These are phyloP conservation scores for Inga oerstediana DNA, from an alignment of 306 rosid species.

Conservation along the genomic window DNA sequence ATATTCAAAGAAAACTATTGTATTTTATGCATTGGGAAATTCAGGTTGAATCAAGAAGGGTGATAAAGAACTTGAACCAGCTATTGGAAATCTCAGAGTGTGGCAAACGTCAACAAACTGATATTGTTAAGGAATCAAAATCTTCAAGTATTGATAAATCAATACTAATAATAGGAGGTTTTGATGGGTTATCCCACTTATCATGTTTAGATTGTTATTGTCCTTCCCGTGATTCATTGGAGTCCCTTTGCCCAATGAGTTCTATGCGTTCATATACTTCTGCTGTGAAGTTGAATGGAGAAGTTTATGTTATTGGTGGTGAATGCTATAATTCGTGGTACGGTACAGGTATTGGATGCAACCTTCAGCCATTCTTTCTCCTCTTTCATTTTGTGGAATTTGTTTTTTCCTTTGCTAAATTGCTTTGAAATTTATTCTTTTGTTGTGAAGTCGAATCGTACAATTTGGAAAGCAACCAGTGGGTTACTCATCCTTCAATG, in stretches of 20 bases:
- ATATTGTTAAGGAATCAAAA: conserved; percentile 2
- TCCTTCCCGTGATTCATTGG: conserved; percentile 39
- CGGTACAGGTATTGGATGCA: conserved; percentile 43
- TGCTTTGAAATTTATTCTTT: conserved; percentile 12
- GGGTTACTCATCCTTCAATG: conserved; percentile 9
- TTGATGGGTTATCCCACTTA: conserved; percentile 39
- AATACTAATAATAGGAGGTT: conserved; percentile 48
- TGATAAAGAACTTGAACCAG: conserved; percentile 40
- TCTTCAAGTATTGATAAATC: conserved; percentile 33
- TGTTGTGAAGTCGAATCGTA: conserved; percentile 52
- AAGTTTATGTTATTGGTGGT: conserved; percentile 50
- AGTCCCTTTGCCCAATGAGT: conserved; percentile 45
- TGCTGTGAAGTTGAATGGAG: conserved; percentile 40
- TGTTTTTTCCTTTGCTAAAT: not conserved
- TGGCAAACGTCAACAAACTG: conserved; percentile 14
- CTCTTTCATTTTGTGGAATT: conserved; percentile 11
- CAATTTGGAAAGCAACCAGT: conserved; percentile 35
- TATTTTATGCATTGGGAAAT: conserved; percentile 8
- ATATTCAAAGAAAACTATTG: not conserved
- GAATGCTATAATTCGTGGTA: conserved; percentile 30
- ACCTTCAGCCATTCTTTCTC: not conserved
- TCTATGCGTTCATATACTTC: conserved; percentile 35
- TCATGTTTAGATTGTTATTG: conserved; percentile 38
- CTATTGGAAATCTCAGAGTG: conserved; percentile 27
- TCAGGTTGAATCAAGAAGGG: conserved; percentile 47